Evolutionary conservation across 768 basidiomycete genomes (phyloP), one percentile per base, ranked within the genome.

Genomic region (Lyophyllum decastes): DNA sequence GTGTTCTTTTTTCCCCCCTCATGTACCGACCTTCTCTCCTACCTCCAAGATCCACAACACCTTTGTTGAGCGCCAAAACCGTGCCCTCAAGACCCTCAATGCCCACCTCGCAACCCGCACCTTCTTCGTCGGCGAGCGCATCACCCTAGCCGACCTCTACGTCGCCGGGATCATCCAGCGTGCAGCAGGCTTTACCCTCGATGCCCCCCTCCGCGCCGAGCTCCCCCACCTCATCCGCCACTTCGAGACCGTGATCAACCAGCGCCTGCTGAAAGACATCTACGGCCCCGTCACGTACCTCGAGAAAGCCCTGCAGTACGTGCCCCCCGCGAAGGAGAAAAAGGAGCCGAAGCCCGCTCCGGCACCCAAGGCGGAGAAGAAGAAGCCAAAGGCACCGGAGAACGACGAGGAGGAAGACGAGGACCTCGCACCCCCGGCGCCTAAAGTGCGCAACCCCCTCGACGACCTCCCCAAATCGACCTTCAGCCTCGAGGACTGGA

Each of bases 401-500:
- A 84, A 86, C 0, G 88, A 90, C 0, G 91, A 92, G 0, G 94
- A 95, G 9, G 93, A 94, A 5, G 89, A 88, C 59, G 77, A 79
- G 6, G 89, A 88, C 59, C 77, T 79, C 57, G 73, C 81, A 46
- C 86, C 90, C 25, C 85, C 83, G 49, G 94, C 90, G 75, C 93
- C 95, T 64, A 96, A 96, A 73, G 83, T 76, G 56, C 95, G 95
- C 85, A 96, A 97, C 83, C 96, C 96, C 25, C 87, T 96, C 52
- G 96, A 97, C 62, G 82, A 84, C 60, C 85, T 98, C 40, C 94
- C 94, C 64, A 95, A 92, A 75, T 90, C 91, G 11, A 76, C 83
- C 5, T 86, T 92, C 75, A 94, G 94, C 79, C 85, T 94, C 55
- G 91, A 96, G 73, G 94, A 98, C 76, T 97, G 94, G 94, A 98